Percentiles rank a stretch among this genome's conserved stretches.
These are phyloP conservation scores for Fusarium cicatricum DNA, from an alignment of 2,329 filamentous ascomycete genomes.

Conservation along the genomic window DNA sequence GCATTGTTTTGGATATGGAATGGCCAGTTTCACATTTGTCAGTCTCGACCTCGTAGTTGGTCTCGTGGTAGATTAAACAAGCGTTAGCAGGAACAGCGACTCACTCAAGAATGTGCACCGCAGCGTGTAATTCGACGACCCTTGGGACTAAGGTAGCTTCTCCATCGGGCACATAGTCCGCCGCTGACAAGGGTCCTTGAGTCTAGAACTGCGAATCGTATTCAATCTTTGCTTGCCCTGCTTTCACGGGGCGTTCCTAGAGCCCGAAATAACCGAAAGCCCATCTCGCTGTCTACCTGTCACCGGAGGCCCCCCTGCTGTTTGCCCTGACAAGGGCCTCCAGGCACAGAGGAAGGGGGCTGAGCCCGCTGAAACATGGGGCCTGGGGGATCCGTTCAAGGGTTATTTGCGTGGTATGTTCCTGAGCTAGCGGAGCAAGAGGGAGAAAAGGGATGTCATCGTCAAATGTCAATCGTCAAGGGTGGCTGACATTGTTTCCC, in stretches of 20 bases:
- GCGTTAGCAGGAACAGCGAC: background rate
- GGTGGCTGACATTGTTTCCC: slow-evolving; percentile 22
- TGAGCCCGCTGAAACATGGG: slow-evolving; percentile 39
- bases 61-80: background rate
- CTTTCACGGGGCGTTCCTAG: background rate
- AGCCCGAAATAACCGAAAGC: background rate
- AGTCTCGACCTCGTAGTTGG: background rate
- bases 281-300: slow-evolving; percentile 12
- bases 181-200: background rate
- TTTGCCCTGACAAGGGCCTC: slow-evolving; percentile 8
- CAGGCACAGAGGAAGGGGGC: slow-evolving; percentile 9
- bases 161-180: background rate
- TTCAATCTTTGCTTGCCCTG: background rate
- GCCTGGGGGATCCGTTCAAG: background rate
- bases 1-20: slow-evolving; percentile 26
- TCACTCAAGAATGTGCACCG: too few species aligned
- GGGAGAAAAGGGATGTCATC: slow-evolving; percentile 7
- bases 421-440: slow-evolving; percentile 12
- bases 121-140: background rate
- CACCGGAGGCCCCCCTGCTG: background rate
- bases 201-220: background rate
- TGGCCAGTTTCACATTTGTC: slow-evolving; percentile 28
- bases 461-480: slow-evolving; percentile 8
- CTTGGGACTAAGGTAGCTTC: background rate
- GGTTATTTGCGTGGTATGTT: slow-evolving; percentile 16